A percentile compares a stretch with the other conserved stretches of the same genome.
phyloP scores from a whole-genome alignment of 495 filamentous ascomycete species.

The Hypoxylon rickii region DNA sequence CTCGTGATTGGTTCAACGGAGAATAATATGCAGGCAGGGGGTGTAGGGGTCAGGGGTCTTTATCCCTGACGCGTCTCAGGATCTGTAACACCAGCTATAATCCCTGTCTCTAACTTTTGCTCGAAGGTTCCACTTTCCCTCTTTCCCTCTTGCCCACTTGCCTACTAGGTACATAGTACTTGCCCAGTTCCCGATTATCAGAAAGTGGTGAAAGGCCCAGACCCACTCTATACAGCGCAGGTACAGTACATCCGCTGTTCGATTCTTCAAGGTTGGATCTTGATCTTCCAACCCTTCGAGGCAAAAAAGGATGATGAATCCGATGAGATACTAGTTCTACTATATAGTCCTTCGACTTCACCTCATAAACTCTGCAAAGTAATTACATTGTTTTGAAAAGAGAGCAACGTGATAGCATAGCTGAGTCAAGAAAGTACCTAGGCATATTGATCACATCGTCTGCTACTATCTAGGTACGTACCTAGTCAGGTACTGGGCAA shows the following conservation, averaged over 20 bases:
- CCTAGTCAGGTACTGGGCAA: no score
- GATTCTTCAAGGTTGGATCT: constrained; percentile 1
- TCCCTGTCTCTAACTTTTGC: constrained; percentile 16
- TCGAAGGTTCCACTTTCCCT: no score
- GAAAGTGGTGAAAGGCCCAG: constrained; percentile 18
- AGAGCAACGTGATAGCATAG: no score
- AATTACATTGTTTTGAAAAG: no score
- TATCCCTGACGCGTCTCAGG: constrained; percentile 35
- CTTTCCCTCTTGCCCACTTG: background rate
- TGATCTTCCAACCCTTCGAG: constrained; percentile 2
- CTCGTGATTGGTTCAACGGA: constrained; percentile 27
- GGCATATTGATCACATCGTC: no score
- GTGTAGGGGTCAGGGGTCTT: constrained; percentile 29
- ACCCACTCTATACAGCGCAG: constrained; percentile 1
- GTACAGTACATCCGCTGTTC: background rate
- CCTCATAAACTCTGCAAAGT: no score
- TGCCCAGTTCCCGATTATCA: constrained; percentile 19
- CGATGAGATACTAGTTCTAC: background rate
- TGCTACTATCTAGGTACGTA: no score
- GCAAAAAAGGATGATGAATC: background rate
- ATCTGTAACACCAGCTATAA: constrained; percentile 33
- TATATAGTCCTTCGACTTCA: constrained; percentile 8
- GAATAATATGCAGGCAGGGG: constrained; percentile 35
- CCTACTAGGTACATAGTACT: constrained; percentile 5
- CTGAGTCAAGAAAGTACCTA: no score